Percentiles rank a stretch among this genome's conserved stretches.
phyloP scores from a whole-genome alignment of 1,284 basidiomycete genomes.

The Ganoderma boninense region DNA sequence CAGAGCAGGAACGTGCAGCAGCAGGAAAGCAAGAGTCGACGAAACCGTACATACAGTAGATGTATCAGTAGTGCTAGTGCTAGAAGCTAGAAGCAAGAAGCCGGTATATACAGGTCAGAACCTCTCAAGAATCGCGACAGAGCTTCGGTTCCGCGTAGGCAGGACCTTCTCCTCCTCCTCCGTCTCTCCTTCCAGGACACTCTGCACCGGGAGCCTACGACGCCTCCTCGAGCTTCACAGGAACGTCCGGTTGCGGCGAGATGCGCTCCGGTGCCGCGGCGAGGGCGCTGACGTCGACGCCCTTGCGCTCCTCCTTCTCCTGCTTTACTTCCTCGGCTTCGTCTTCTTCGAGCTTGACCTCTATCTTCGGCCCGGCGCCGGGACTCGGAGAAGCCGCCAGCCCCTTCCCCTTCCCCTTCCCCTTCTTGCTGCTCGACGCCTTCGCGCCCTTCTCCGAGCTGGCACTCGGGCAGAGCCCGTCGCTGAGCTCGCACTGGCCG shows the following conservation, averaged over 20 bases:
- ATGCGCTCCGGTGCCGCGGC: neutral
- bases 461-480: conserved; percentile 70
- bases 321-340: conserved; percentile 45
- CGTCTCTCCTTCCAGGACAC: too few relatives aligned
- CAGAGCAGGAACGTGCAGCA: neutral
- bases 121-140: neutral
- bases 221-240: conserved; percentile 22
- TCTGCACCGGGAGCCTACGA: conserved; percentile 1
- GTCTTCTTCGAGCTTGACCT: conserved; percentile 50
- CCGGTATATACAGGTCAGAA: too few relatives aligned
- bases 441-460: conserved; percentile 41
- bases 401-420: conserved; percentile 22
- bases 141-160: neutral
- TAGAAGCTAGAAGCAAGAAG: neutral
- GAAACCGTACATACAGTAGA: neutral
- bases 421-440: conserved; percentile 20
- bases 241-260: conserved; percentile 8
- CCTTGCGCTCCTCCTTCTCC: conserved; percentile 26
- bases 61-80: conserved; percentile 8
- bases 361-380: conserved; percentile 45
- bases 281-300: conserved; percentile 8
- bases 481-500: conserved; percentile 73
- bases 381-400: neutral
- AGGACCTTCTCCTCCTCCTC: too few relatives aligned
- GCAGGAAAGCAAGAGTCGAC: conserved; percentile 2